Evolutionary conservation across 164 flowering plant species (phyloP).

Genomic region (Berberis vulgaris): DNA sequence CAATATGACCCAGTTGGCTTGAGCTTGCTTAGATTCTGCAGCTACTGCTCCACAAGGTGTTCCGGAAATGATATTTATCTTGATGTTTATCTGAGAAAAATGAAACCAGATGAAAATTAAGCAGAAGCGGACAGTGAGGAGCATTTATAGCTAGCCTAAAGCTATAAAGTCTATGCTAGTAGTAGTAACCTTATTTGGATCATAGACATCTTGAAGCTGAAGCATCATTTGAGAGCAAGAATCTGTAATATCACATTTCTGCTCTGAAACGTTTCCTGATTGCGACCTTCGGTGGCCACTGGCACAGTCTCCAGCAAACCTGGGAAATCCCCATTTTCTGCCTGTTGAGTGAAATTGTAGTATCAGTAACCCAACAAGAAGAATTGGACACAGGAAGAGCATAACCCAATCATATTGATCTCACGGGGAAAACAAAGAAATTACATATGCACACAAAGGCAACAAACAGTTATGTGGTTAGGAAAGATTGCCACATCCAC

Average conservation of each 20-base stretch:
- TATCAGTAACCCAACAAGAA: not conserved
- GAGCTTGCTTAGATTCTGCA: conserved; percentile 67
- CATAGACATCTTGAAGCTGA: conserved; percentile 90
- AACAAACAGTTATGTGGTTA: no score
- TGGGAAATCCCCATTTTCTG: conserved; percentile 87
- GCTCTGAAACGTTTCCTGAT: conserved; percentile 53
- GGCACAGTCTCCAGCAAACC: conserved; percentile 95
- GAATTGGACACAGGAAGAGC: not conserved
- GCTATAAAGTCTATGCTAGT: no score
- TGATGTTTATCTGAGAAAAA: conserved; percentile 64
- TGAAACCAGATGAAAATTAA: not conserved
- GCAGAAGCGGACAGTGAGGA: not conserved
- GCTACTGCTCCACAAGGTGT: conserved; percentile 91
- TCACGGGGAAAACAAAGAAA: no score
- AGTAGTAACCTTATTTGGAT: conserved; percentile 66
- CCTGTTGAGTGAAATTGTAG: conserved; percentile 36
- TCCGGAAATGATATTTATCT: conserved; percentile 74
- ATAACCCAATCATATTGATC: not conserved
- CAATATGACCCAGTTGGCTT: conserved; percentile 87
- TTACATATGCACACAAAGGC: no score
- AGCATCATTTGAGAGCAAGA: conserved; percentile 97
- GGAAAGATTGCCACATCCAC: no score
- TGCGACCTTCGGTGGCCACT: conserved; percentile 59
- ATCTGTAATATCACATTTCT: conserved; percentile 72
- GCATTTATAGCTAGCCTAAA: not conserved